Conservation (phyloP, 768 basidiomycete species). For the Mrakia blollopis region DNA sequence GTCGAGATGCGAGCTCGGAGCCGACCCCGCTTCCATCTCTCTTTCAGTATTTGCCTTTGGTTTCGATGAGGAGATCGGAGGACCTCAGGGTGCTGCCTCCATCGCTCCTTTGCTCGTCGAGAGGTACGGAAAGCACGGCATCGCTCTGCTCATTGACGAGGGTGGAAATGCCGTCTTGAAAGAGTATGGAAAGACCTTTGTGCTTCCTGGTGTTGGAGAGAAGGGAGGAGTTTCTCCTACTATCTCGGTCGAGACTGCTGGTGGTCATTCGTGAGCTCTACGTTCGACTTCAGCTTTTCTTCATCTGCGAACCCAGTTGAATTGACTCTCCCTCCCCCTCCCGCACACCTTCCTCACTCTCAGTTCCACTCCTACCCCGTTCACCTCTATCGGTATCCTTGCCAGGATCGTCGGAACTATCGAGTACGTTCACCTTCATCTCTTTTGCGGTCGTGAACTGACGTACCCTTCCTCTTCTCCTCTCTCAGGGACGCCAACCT, state of each 20-base stretch:
- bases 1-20: background rate
- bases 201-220: constrained; percentile 30
- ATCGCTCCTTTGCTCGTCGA: constrained; percentile 23
- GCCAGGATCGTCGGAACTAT: constrained; percentile 20
- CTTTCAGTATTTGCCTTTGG: constrained; percentile 30
- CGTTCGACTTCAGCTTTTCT: background rate
- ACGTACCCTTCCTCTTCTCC: background rate
- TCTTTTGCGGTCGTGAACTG: background rate
- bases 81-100: constrained; percentile 27
- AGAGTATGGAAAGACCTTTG: constrained; percentile 27
- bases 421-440: constrained; percentile 13
- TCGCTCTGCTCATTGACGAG: constrained; percentile 31
- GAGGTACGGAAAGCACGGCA: constrained; percentile 25
- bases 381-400: constrained; percentile 29
- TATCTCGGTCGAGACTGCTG: constrained; percentile 28
- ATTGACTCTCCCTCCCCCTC: background rate
- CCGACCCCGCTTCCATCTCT: background rate
- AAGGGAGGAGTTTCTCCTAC: constrained; percentile 27
- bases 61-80: constrained; percentile 32
- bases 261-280: constrained; percentile 17
- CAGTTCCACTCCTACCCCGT: constrained; percentile 15
- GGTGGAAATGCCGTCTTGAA: constrained; percentile 23
- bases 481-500: constrained; percentile 26
- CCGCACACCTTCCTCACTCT: background rate
- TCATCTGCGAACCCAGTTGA: background rate